Percentiles rank a stretch among this genome's conserved stretches.
Evolutionary conservation across 73 alveolate species (phyloP).

Genomic region (Tetrahymena borealis): DNA sequence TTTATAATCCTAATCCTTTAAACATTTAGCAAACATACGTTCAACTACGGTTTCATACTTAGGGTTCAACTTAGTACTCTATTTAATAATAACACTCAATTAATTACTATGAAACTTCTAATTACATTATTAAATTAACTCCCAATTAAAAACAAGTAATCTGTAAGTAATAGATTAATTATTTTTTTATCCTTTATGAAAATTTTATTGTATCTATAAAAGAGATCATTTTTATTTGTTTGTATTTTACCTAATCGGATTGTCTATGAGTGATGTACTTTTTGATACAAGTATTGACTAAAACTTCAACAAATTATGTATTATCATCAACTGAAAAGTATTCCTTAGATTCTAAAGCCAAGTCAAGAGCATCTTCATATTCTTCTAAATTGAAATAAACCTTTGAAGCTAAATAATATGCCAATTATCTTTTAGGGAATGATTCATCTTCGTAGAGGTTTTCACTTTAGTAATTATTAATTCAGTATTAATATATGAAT

Average conservation of each 20-base stretch:
- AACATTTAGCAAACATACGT: conserved; percentile 73
- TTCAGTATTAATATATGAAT: too few relatives aligned
- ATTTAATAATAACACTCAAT: not conserved
- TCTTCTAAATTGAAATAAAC: conserved; percentile 86
- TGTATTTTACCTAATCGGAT: conserved; percentile 8
- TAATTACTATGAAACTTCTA: conserved; percentile 24
- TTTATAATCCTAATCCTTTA: conserved; percentile 47
- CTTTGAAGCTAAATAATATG: conserved; percentile 61
- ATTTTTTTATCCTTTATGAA: not conserved
- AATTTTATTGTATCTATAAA: not conserved
- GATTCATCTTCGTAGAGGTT: conserved; percentile 56
- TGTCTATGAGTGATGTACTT: conserved; percentile 68
- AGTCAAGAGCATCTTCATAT: conserved; percentile 75
- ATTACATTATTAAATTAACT: not conserved
- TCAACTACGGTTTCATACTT: conserved; percentile 67
- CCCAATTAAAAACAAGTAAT: conserved; percentile 1
- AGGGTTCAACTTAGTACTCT: not conserved
- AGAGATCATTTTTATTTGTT: not conserved
- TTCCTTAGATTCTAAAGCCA: conserved; percentile 89
- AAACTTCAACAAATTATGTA: conserved; percentile 67
- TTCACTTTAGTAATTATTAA: too few relatives aligned
- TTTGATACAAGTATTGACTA: conserved; percentile 82
- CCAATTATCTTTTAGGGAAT: conserved; percentile 68
- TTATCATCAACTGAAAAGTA: conserved; percentile 69
- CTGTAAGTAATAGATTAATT: conserved; percentile 14